Evolutionary conservation across 169 alveolate species (phyloP), one percentile per base, ranked within the genome.

Genomic region (Plasmodium reichenowi): DNA sequence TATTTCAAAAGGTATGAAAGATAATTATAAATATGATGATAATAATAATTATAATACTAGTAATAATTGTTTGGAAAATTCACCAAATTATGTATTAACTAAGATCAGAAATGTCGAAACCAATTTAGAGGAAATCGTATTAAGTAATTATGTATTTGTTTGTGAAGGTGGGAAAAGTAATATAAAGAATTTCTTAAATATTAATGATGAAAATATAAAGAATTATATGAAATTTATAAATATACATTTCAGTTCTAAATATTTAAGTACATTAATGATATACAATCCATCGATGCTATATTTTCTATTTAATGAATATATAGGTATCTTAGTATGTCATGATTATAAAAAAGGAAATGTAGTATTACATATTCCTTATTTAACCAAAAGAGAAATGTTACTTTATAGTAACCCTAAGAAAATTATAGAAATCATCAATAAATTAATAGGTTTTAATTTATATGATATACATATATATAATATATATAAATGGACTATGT

Each of bases 291-390:
- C 96, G 3, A 97, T 97, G 98, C 80, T 97, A 17, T 96, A 97
- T 88, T 97, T 97, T 86, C 58, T 97, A 54, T 95, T 95, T 75
- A 93, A 95, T 26, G 83, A 62, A 93, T 94, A 88, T 50, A 90
- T 94, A 8, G 96, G 95, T 52, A 97, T 97, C 9, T 93, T 97
- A 70, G 99, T 97, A 3, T 88, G 95, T 50, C 99, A 97, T 72
- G 94, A 95, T 67, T 91, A 96, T 24, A 92, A 85, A 20, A 74
- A 94, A 13, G 97, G 98, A 43, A 98, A 97, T 73, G 97, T 97
- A 71, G 99, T 97, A 63, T 92, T 96, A 13, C 98, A 97, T 83
- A 92, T 97, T 20, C 99, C 99, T 5, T 96, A 68, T 86, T 95
- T 96, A 85, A 96, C 97, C 0, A 94, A 93, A 43, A 76, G 89